Evolutionary conservation across 2,329 filamentous ascomycete genomes (phyloP).

Genomic region (Cyphellophora europaea): DNA sequence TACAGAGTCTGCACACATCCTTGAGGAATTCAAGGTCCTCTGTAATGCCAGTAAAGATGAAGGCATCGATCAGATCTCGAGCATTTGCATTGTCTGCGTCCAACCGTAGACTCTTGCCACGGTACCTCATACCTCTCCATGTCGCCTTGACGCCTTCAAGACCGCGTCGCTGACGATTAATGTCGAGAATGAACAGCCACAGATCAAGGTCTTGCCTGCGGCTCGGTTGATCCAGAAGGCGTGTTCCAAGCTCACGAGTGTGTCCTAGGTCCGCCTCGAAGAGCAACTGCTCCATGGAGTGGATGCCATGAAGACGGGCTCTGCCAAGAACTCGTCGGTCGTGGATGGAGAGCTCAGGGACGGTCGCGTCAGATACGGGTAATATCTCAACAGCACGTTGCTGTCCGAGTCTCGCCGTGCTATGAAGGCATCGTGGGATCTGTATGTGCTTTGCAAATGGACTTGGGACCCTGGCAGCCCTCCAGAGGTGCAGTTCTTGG

Average conservation of each 20-base stretch:
- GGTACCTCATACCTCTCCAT: conserved; percentile 22
- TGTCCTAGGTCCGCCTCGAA: conserved; percentile 34
- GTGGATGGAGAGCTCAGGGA: not conserved
- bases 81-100: conserved; percentile 12
- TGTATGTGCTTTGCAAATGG: too few species aligned
- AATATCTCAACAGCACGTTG: too few species aligned
- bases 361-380: too few species aligned
- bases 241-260: conserved; percentile 24
- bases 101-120: conserved; percentile 13
- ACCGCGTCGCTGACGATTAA: conserved; percentile 33
- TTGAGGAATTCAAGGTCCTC: conserved; percentile 11
- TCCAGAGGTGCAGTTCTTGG: too few species aligned
- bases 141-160: conserved; percentile 31
- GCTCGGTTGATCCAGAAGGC: conserved; percentile 27
- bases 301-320: conserved; percentile 19
- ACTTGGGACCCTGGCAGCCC: too few species aligned
- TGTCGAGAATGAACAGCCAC: conserved; percentile 35
- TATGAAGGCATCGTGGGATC: too few species aligned
- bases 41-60: conserved; percentile 10
- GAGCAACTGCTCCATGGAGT: conserved; percentile 25
- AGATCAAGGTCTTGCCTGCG: conserved; percentile 28
- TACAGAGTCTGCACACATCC: conserved; percentile 7
- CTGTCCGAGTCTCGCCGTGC: too few species aligned
- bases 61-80: conserved; percentile 9
- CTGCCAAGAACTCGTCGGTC: conserved; percentile 1